Evolutionary conservation across 2,329 filamentous ascomycete genomes (phyloP).

Genomic region (Escovopsis sp.): DNA sequence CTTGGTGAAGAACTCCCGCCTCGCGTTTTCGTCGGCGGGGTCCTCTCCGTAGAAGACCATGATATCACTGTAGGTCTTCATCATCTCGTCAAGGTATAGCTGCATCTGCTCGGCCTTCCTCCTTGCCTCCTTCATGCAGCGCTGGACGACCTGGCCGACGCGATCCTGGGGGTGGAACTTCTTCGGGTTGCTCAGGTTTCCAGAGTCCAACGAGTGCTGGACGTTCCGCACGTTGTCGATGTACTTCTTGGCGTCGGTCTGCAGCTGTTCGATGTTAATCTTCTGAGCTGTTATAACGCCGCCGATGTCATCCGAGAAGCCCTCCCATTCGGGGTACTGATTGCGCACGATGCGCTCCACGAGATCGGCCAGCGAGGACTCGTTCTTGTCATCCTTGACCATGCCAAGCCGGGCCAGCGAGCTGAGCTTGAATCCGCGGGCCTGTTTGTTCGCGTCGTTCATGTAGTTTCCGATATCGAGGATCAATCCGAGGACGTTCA

Average conservation of each 20-base stretch:
- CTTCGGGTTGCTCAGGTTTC: constrained; percentile 90
- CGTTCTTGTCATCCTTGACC: constrained; percentile 99
- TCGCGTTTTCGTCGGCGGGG: constrained; percentile 76
- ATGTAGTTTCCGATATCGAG: constrained; percentile 99
- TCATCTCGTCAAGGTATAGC: constrained; percentile 87
- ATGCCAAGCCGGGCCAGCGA: constrained; percentile 85
- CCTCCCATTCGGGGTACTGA: constrained; percentile 92
- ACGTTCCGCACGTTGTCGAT: constrained; percentile 92
- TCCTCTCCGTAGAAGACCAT: constrained; percentile 97
- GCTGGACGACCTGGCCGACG: constrained; percentile 78
- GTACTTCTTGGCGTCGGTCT: constrained; percentile 76
- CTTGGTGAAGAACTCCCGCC: constrained; percentile 90
- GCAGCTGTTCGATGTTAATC: constrained; percentile 86
- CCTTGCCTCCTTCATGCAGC: constrained; percentile 90
- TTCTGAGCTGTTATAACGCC: constrained; percentile 72
- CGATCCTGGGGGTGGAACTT: constrained; percentile 97
- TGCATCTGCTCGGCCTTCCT: constrained; percentile 94
- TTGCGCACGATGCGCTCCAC: constrained; percentile 93
- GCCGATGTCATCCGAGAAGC: constrained; percentile 69
- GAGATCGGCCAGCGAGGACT: constrained; percentile 87
- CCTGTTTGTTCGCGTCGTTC: constrained; percentile 99
- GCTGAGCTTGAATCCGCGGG: constrained; percentile 92
- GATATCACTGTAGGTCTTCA: constrained; percentile 81
- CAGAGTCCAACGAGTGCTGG: constrained; percentile 79
- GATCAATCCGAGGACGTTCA: constrained; percentile 93